A percentile compares a stretch with the other conserved stretches of the same genome.
These are phyloP conservation scores for Peribolospora kevripleyi DNA, from an alignment of 768 basidiomycete species.

Conservation along the genomic window DNA sequence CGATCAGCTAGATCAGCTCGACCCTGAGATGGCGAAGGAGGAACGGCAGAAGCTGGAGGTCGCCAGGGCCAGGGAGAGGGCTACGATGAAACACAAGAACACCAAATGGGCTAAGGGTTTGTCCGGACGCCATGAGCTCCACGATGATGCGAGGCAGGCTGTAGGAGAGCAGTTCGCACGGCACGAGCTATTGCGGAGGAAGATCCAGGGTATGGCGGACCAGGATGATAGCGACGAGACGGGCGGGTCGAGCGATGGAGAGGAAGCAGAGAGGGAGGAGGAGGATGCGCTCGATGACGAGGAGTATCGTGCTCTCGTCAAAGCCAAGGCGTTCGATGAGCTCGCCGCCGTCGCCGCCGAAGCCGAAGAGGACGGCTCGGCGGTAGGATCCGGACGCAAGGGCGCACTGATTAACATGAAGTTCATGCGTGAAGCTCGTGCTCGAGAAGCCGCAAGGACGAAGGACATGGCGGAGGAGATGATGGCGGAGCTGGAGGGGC, in stretches of 20 bases:
- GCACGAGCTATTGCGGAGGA: conserved; percentile 50
- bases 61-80: conserved; percentile 63
- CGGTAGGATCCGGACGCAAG: conserved; percentile 28
- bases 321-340: conserved; percentile 51
- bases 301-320: conserved; percentile 30
- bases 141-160: conserved; percentile 31
- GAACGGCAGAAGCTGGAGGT: conserved; percentile 42
- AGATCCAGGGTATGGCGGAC: conserved; percentile 41
- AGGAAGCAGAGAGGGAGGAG: conserved; percentile 23
- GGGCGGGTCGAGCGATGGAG: conserved; percentile 28
- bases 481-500: conserved; percentile 37
- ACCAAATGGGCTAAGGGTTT: conserved; percentile 30
- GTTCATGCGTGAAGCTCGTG: conserved; percentile 87
- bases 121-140: conserved; percentile 28
- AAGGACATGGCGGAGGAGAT: conserved; percentile 48
- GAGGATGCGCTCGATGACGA: conserved; percentile 26
- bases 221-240: conserved; percentile 11
- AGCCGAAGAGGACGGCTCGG: conserved; percentile 15
- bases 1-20: conserved; percentile 29
- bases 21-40: conserved; percentile 30
- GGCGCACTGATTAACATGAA: conserved; percentile 73
- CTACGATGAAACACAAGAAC: conserved; percentile 65
- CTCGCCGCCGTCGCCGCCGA: conserved; percentile 29
- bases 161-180: conserved; percentile 66
- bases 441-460: conserved; percentile 34